phyloP scores from a whole-genome alignment of 768 basidiomycete genomes.

The Galerina sulciceps region DNA sequence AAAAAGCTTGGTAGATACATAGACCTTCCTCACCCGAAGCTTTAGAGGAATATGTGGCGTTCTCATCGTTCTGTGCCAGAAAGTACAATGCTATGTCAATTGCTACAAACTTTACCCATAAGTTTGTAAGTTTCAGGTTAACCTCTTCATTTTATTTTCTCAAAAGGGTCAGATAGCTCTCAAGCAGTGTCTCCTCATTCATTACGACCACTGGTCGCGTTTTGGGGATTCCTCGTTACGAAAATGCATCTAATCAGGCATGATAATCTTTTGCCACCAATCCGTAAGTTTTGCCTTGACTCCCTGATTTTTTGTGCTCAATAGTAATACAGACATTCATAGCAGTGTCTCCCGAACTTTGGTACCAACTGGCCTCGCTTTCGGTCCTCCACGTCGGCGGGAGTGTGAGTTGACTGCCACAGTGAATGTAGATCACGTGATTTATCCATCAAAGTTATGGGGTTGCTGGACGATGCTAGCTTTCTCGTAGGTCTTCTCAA shows the following conservation, averaged over 20 bases:
- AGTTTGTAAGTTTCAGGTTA: neutral
- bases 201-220: neutral
- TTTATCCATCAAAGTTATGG: no score
- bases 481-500: no score
- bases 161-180: neutral
- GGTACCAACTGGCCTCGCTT: neutral
- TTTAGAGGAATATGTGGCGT: neutral
- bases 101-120: neutral
- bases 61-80: neutral
- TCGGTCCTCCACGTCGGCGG: neutral
- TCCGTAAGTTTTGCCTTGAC: neutral
- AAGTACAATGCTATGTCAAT: neutral
- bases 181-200: neutral
- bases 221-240: neutral
- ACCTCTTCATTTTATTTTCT: neutral
- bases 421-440: neutral
- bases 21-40: no score
- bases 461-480: no score
- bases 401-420: neutral
- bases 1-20: no score
- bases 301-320: neutral
- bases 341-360: neutral
- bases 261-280: neutral
- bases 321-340: neutral
- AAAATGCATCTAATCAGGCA: neutral